Evolutionary conservation across 495 filamentous ascomycete species (phyloP), one percentile per base, ranked within the genome.

Genomic region (Evernia prunastri): DNA sequence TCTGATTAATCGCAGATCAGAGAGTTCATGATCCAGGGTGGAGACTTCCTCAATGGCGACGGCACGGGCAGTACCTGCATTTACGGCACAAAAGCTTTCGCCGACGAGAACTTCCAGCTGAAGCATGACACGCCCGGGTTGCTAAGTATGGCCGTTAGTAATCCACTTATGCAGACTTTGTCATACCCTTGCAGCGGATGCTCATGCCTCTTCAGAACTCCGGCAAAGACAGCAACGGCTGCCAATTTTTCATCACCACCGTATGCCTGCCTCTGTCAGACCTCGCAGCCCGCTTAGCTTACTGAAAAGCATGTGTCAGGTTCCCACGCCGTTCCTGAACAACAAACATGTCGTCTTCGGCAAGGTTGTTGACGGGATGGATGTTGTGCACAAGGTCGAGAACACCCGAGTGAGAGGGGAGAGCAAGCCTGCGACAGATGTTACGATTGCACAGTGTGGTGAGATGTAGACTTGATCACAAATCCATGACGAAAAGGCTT

Each of bases 11-110:
- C n/a, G 12, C 36, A 96, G 91, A 96, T 97, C 78, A 91, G 89
- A 77, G 88, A 92, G 68, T 97, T 97, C 75, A 97, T 98, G 92
- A 82, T 89, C 67, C 95, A 97, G 78, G 95, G 95, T 40, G 94
- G 95, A 58, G 95, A 98, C 75, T 97, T 98, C 77, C 74, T 97
- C 63, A 89, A 96, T 72, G 92, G 93, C 47, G 88, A 97, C 73
- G 95, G 95, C 17, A 96, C 88, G 3, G 94, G 94, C 5, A 89
- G 85, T 43, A 84, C 86, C n/a, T 87, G 82, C 60, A 96, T 96
- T 72, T 96, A 95, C 76, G 89, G 90, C 56, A 87, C 82, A 18
- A 85, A 88, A 64, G 80, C 82, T n/a, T 97, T 97, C 69, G 81
- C 84, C 7, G 95, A 98, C 72, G 94, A 98, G 78, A 94, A 93